A percentile compares a stretch with the other conserved stretches of the same genome.
Conservation (phyloP, 495 filamentous ascomycete species). For the Penicillium salamii region DNA sequence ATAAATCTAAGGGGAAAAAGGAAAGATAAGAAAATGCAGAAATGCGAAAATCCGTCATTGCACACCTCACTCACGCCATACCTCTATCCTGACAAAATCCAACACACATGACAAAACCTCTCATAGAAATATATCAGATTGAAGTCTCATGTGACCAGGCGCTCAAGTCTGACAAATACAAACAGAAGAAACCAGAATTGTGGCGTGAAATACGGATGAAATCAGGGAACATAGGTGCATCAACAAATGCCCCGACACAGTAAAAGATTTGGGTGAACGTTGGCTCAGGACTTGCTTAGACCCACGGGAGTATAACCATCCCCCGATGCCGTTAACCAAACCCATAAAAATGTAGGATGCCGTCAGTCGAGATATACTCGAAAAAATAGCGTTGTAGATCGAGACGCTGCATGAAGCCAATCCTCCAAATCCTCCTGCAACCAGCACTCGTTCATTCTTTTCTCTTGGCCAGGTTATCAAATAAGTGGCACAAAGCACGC, state of each 20-base stretch:
- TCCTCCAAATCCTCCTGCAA: neutral
- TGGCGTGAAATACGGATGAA: neutral
- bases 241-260: too few species aligned
- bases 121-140: neutral
- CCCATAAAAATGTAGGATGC: neutral
- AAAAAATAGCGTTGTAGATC: conserved; percentile 1
- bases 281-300: neutral
- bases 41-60: too few species aligned
- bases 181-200: neutral
- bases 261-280: neutral
- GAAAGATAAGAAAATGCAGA: too few species aligned
- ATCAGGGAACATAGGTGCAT: neutral
- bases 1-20: too few species aligned
- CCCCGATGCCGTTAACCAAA: conserved; percentile 1
- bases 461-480: conserved; percentile 50
- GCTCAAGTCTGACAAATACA: neutral
- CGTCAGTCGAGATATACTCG: neutral
- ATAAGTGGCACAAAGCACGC: neutral
- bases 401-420: conserved; percentile 1
- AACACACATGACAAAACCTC: too few species aligned
- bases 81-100: too few species aligned
- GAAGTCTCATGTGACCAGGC: neutral
- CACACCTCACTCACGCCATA: too few species aligned
- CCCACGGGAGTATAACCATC: neutral
- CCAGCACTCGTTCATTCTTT: neutral